phyloP scores from a whole-genome alignment of 2,329 filamentous ascomycete genomes.

The Aulographum hederae region DNA sequence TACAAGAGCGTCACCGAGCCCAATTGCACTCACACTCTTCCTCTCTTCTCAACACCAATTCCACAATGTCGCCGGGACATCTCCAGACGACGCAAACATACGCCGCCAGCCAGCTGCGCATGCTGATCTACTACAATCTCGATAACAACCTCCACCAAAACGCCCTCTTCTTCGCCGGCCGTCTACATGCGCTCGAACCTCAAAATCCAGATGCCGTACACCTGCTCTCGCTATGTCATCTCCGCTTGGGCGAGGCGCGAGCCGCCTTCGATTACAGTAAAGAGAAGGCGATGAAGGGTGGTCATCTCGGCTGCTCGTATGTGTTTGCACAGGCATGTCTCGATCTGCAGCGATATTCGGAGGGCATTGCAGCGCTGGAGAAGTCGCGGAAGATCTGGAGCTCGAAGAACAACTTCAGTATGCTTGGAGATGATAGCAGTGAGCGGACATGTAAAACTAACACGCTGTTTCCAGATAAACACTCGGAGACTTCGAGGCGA shows the following conservation, averaged over 20 bases:
- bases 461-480: conserved; percentile 34
- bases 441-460: neutral
- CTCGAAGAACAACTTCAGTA: conserved; percentile 59
- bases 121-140: conserved; percentile 55
- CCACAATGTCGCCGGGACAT: too few relatives aligned
- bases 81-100: too few relatives aligned
- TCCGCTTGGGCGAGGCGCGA: conserved; percentile 64
- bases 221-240: conserved; percentile 68
- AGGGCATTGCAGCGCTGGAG: conserved; percentile 71
- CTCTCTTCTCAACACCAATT: too few relatives aligned
- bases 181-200: conserved; percentile 68
- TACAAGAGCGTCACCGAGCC: too few relatives aligned
- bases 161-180: conserved; percentile 82
- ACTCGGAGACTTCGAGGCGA: conserved; percentile 57
- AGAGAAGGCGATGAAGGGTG: conserved; percentile 41
- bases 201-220: conserved; percentile 66
- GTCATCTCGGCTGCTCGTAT: conserved; percentile 74
- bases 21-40: too few relatives aligned
- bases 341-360: conserved; percentile 56
- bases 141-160: conserved; percentile 83
- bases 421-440: conserved; percentile 16
- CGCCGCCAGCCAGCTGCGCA: conserved; percentile 42
- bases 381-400: conserved; percentile 62
- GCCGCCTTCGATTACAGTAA: conserved; percentile 75
- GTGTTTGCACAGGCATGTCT: conserved; percentile 83